Percentiles rank a stretch among this genome's conserved stretches.
Evolutionary conservation across 352 stramenopile genomes (phyloP).

Genomic region (Aphanomyces cochlioides): DNA sequence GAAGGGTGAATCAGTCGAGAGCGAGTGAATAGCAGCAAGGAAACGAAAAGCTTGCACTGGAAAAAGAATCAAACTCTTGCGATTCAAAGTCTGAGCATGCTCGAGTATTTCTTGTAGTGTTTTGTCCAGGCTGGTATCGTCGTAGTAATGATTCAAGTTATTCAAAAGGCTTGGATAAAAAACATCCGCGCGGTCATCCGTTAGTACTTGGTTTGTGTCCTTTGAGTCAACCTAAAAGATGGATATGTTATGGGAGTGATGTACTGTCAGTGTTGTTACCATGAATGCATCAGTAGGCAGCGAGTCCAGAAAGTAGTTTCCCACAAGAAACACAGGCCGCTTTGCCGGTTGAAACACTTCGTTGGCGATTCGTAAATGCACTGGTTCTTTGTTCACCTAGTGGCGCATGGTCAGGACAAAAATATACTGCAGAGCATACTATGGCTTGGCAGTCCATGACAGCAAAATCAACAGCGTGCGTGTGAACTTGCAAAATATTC

Average conservation of each 20-base stretch:
- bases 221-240: neutral
- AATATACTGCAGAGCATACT: conserved; percentile 21
- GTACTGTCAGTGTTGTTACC: conserved; percentile 32
- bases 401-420: conserved; percentile 6
- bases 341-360: conserved; percentile 42
- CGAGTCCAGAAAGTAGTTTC: conserved; percentile 83
- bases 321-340: conserved; percentile 66
- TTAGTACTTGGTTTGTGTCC: neutral
- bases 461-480: conserved; percentile 57
- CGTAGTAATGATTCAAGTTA: no score
- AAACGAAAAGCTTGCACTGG: conserved; percentile 62
- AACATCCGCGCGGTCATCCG: neutral
- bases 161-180: no score
- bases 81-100: neutral
- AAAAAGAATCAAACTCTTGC: conserved; percentile 49
- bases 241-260: no score
- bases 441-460: conserved; percentile 60
- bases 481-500: conserved; percentile 36
- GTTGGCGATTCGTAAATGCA: conserved; percentile 35
- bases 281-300: conserved; percentile 64
- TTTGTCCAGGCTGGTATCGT: no score
- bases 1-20: conserved; percentile 30
- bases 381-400: conserved; percentile 13
- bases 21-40: conserved; percentile 39
- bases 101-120: no score